Base-by-base conservation (phyloP, 345 rosid genomes). In the Rhizophora mangle region DNA sequence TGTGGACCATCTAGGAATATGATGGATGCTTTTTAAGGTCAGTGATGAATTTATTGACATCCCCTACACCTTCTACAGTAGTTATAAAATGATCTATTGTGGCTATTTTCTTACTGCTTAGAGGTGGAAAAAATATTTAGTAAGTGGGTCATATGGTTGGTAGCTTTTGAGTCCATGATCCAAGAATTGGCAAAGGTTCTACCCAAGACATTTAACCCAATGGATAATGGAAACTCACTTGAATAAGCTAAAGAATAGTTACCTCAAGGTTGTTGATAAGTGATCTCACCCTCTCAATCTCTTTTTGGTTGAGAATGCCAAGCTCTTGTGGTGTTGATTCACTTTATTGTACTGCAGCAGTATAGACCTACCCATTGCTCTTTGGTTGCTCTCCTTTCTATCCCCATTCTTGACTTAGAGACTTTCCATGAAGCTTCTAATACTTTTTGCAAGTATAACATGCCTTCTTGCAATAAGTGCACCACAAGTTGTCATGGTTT, bases 361-460 rank as follows among this genome's bases (percentile, higher is more conserved):
- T 7, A 47, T 47, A 1, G 10, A 1, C 18, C 18, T 47, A 1
- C 18, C 5, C 18, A 47, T 47, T 5, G 8, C 15, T 18, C 11
- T 7, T 10, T 18, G 10, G 18, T 18, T 47, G 18, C 2, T 53
- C 26, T 32, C 36, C 39, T 47, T 26, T 24, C 9, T 49, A 16
- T 26, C 13, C 34, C 59, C 59, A 47, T 65, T 65, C 58, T 47
- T n/a, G 22, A 49, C 65, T 62, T 8, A 51, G 8, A 47, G 52
- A 18, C 10, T 47, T 18, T 18, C 10, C 8, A 47, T 47, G 18
- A 47, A 47, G 52, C 52, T 47, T 47, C 52, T 10, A 11, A 47
- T 10, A 47, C 8, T 47, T 47, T 47, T 47, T 10, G 8, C 11
- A 1, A 47, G 52, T 47, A 18, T 47, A 18, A 47, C 24, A 24